A percentile compares a stretch with the other conserved stretches of the same genome.
phyloP scores from a whole-genome alignment of 441 rosid genomes.

The Populus tomentosa region DNA sequence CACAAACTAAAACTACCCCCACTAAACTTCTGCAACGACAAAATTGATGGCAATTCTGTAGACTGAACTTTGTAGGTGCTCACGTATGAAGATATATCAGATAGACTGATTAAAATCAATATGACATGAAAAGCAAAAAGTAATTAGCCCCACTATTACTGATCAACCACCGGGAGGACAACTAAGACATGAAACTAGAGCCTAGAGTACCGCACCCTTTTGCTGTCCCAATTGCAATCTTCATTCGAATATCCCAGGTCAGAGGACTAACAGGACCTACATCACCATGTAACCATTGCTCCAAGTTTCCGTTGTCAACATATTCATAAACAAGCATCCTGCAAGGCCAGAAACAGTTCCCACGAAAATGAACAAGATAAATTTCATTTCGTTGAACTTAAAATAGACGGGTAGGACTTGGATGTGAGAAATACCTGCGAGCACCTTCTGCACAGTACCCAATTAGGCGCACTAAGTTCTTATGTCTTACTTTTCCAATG shows the following conservation, averaged over 20 bases:
- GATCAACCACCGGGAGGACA: neutral
- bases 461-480: conserved; percentile 85
- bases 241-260: conserved; percentile 89
- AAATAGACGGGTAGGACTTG: neutral
- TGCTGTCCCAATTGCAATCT: conserved; percentile 86
- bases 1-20: no score
- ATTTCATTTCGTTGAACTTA: no score
- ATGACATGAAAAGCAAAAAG: no score
- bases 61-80: neutral
- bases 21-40: neutral
- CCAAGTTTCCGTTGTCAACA: conserved; percentile 88
- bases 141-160: no score
- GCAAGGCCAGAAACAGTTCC: conserved; percentile 9
- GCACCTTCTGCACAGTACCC: conserved; percentile 86
- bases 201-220: conserved; percentile 56
- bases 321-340: conserved; percentile 26
- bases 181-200: neutral
- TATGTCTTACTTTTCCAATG: conserved; percentile 92
- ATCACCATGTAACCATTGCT: conserved; percentile 96
- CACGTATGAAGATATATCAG: no score
- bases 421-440: conserved; percentile 45
- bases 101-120: neutral
- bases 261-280: conserved; percentile 84
- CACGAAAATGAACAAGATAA: neutral
- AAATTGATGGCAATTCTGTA: neutral